phyloP scores from a whole-genome alignment of 1,139 yeast genomes.

The Lodderomyces parapsilosis region DNA sequence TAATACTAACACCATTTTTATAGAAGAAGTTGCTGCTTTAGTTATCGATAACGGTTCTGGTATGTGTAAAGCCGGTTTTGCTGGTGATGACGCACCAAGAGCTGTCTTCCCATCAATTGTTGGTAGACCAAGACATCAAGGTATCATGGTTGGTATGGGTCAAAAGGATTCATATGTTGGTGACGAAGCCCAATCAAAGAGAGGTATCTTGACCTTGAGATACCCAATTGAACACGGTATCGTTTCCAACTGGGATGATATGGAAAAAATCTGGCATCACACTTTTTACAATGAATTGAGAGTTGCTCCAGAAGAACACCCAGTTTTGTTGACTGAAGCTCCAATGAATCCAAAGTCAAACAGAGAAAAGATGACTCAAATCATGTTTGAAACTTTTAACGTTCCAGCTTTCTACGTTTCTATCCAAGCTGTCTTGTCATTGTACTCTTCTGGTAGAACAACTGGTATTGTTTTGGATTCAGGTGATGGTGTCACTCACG shows the following conservation, averaged over 20 bases:
- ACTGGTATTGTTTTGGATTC: slow-evolving; percentile 99
- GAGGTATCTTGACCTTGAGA: slow-evolving; percentile 98
- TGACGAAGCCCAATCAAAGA: slow-evolving; percentile 99
- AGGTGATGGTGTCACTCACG: slow-evolving; percentile 99
- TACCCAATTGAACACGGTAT: slow-evolving; percentile 99
- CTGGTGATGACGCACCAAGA: slow-evolving; percentile 99
- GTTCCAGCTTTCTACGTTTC: slow-evolving; percentile 99
- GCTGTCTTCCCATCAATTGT: slow-evolving; percentile 99
- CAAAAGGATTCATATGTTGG: slow-evolving; percentile 99
- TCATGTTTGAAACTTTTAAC: slow-evolving; percentile 97
- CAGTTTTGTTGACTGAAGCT: slow-evolving; percentile 96
- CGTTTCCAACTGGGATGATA: slow-evolving; percentile 99
- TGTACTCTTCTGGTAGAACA: slow-evolving; percentile 99
- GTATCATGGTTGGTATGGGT: slow-evolving; percentile 99
- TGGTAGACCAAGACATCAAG: slow-evolving; percentile 99
- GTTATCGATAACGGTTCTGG: slow-evolving; percentile 99
- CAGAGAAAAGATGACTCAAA: slow-evolving; percentile 99
- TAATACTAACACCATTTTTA: slow-evolving; percentile 23
- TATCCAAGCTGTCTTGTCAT: slow-evolving; percentile 96
- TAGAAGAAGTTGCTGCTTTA: slow-evolving; percentile 62
- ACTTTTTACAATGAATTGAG: slow-evolving; percentile 96
- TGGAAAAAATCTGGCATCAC: slow-evolving; percentile 99
- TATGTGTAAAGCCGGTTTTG: slow-evolving; percentile 99
- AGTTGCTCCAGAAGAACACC: slow-evolving; percentile 99
- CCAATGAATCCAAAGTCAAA: slow-evolving; percentile 99